A percentile compares a stretch with the other conserved stretches of the same genome.
Conservation (phyloP, 106 monocot species). For the Dendrobium huoshanense region DNA sequence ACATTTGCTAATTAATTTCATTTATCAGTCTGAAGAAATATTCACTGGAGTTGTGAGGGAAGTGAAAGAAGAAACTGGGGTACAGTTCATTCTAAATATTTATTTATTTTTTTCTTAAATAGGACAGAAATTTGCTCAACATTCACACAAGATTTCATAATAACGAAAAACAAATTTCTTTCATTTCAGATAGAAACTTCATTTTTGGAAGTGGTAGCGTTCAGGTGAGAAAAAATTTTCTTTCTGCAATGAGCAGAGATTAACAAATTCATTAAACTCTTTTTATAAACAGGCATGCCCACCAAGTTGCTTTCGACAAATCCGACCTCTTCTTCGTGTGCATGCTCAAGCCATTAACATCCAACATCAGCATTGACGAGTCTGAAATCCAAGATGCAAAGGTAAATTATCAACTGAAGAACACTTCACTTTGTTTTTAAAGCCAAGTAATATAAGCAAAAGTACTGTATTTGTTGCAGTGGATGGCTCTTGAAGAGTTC, state of each 20-base stretch:
- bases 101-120: neutral
- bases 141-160: neutral
- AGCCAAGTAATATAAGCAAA: neutral
- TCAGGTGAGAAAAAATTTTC: constrained; percentile 40
- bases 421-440: neutral
- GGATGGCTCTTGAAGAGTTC: constrained; percentile 82
- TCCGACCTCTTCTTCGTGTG: constrained; percentile 86
- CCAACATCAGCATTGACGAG: constrained; percentile 50
- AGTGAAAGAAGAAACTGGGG: constrained; percentile 8
- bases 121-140: no score
- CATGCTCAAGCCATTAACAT: constrained; percentile 65
- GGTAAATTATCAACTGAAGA: constrained; percentile 21
- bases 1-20: neutral
- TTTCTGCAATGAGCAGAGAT: no score
- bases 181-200: constrained; percentile 63
- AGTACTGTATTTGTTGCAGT: constrained; percentile 26
- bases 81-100: neutral
- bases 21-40: constrained; percentile 7
- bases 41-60: neutral
- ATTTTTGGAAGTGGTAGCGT: constrained; percentile 76
- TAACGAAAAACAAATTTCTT: neutral
- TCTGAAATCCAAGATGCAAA: constrained; percentile 72
- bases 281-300: constrained; percentile 55
- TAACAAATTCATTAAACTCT: no score
- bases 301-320: constrained; percentile 69